phyloP scores from a whole-genome alignment of 2,329 filamentous ascomycete genomes.

The Fusarium nodosum region DNA sequence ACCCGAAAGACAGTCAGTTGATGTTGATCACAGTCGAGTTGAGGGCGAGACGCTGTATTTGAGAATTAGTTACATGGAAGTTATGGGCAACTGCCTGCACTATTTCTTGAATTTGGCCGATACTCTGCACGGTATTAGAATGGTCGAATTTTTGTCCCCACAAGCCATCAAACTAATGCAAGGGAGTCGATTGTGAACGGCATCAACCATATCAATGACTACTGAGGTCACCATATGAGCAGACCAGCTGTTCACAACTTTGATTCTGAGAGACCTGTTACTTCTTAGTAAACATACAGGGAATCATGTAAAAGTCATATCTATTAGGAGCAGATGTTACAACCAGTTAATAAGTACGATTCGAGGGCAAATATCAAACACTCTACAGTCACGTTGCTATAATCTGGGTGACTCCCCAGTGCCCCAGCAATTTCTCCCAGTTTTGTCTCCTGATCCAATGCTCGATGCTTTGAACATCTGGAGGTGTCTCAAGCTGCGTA shows the following conservation, averaged over 20 bases:
- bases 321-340: neutral
- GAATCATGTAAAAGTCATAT: too few relatives aligned
- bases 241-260: neutral
- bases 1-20: neutral
- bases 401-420: neutral
- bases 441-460: conserved; percentile 8
- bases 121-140: conserved; percentile 3
- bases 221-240: too few relatives aligned
- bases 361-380: neutral
- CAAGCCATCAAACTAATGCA: neutral
- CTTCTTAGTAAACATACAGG: neutral
- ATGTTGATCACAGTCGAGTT: neutral
- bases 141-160: neutral
- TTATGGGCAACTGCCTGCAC: neutral
- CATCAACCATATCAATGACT: neutral
- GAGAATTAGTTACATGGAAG: neutral
- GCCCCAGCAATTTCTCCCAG: neutral
- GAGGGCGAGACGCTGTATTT: neutral
- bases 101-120: neutral
- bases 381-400: neutral
- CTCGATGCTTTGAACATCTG: neutral
- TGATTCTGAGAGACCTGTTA: too few relatives aligned
- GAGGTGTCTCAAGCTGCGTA: neutral
- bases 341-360: neutral
- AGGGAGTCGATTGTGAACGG: neutral